Base-by-base conservation (phyloP, 2,329 filamentous ascomycete species). In the Cryphonectria radicalis region DNA sequence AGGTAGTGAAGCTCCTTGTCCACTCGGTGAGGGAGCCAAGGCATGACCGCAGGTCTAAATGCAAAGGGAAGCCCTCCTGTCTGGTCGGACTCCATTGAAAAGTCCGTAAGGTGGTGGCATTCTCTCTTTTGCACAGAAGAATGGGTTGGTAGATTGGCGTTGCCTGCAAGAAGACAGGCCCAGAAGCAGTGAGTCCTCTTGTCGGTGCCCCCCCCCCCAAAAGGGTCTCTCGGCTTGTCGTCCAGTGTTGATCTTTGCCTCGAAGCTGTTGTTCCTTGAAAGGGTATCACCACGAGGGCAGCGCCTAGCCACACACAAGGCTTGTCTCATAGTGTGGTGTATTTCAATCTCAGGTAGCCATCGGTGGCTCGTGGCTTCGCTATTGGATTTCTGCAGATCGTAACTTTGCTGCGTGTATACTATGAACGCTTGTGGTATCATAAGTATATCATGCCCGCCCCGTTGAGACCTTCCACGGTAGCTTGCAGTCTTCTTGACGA, bases 221-320 rank as follows among this genome's bases (percentile, higher is more conserved):
- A n/a, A 11, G 43, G 7, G 7, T 4, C 55, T 22, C 43, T 42
- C n/a, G 13, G 17, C 17, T 55, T 22, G 6, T 64, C 37, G 60
- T n/a, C 25, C n/a, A 25, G 57, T 59, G 28, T 35, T 59, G 14
- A 14, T 57, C 50, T 65, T 59, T 69, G 62, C 65, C 37, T 57
- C 19, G 35, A 28, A 55, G 35, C 19, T n/a, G 67, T 32, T 32
- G 32, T 53, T 25, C 10, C 8, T n/a, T 57, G 22, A 19, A 13
- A 32, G 37, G 3, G 43, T 57, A 17, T 64, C 32, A 53, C 66
- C 28, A 32, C 13, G 59, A 68, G 1, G 25, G 6, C 25, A 22
- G 42, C 3, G 3, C 28, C 25, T 32, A 57, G 8, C 14, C 17
- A 22, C 59, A 63, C 3, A 60, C 32, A 35, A 46, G 8, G 28